Evolutionary conservation across 2,329 filamentous ascomycete species (phyloP).

Genomic region (Aspergillus aculeatus): DNA sequence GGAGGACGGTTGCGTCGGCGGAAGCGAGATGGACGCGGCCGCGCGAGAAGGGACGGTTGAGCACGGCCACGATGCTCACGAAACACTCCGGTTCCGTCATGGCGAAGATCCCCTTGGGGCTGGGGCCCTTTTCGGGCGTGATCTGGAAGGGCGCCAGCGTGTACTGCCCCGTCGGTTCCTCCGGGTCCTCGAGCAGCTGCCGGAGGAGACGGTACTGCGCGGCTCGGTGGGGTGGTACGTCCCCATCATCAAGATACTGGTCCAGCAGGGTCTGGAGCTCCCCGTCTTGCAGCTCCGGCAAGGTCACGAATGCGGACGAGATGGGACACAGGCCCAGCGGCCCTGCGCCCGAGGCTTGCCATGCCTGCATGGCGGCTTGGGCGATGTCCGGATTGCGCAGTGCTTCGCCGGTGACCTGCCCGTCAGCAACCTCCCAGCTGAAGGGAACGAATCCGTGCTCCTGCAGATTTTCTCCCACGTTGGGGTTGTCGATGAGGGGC

Average conservation of each 20-base stretch:
- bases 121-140: conserved; percentile 8
- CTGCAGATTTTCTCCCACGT: conserved; percentile 53
- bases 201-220: conserved; percentile 6
- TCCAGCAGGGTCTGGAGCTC: conserved; percentile 9
- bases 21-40: conserved; percentile 42
- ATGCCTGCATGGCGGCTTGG: conserved; percentile 22
- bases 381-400: conserved; percentile 20
- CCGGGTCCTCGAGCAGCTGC: conserved; percentile 14
- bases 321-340: conserved; percentile 25
- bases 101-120: conserved; percentile 13
- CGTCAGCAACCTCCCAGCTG: conserved; percentile 25
- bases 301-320: conserved; percentile 23
- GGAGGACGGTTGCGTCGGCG: conserved; percentile 30
- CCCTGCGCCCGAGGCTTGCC: conserved; percentile 24
- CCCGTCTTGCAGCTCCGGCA: conserved; percentile 6
- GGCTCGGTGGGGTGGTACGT: background rate
- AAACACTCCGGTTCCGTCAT: conserved; percentile 17
- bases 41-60: conserved; percentile 32
- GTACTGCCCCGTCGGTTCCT: conserved; percentile 22
- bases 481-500: conserved; percentile 44
- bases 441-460: conserved; percentile 40
- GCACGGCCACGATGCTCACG: conserved; percentile 23
- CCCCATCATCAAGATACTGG: background rate
- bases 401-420: conserved; percentile 24
- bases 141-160: conserved; percentile 24